Conservation (phyloP, 2,329 filamentous ascomycete species). For the Zasmidium citrigriseum region DNA sequence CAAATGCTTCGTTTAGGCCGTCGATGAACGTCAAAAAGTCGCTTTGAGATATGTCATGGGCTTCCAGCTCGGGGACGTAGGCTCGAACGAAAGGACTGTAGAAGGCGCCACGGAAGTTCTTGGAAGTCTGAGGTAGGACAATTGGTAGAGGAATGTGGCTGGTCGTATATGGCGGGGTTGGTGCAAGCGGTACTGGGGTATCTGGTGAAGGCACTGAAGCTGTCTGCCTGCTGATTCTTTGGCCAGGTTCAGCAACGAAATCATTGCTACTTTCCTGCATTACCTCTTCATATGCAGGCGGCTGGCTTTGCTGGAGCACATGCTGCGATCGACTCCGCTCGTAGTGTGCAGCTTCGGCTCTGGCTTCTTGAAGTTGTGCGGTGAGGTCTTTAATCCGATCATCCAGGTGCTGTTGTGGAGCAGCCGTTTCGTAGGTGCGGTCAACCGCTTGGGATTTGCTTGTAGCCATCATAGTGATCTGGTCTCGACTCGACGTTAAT, state of each 20-base stretch:
- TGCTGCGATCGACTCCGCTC: background rate
- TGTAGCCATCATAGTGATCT: background rate
- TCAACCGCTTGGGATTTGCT: background rate
- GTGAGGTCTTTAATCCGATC: background rate
- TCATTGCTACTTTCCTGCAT: background rate
- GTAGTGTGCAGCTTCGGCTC: background rate
- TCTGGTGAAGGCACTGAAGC: background rate
- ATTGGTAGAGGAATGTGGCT: background rate
- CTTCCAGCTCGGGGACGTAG: slow-evolving; percentile 5
- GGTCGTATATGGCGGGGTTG: background rate
- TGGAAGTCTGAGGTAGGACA: slow-evolving; percentile 9
- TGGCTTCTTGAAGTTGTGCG: background rate
- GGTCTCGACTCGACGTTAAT: no score
- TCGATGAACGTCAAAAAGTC: slow-evolving; percentile 33
- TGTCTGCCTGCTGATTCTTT: background rate
- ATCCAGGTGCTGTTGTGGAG: background rate
- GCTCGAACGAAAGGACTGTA: slow-evolving; percentile 13
- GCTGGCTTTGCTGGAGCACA: background rate
- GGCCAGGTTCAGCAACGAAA: background rate
- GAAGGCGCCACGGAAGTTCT: slow-evolving; percentile 8
- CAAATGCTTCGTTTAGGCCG: slow-evolving; percentile 31
- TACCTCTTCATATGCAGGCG: background rate
- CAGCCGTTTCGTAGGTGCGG: background rate
- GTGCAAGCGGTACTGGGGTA: background rate
- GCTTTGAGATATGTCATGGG: slow-evolving; percentile 14